These are phyloP conservation scores for Eucalyptus regnans DNA, from an alignment of 345 rosid species.

Conservation along the genomic window DNA sequence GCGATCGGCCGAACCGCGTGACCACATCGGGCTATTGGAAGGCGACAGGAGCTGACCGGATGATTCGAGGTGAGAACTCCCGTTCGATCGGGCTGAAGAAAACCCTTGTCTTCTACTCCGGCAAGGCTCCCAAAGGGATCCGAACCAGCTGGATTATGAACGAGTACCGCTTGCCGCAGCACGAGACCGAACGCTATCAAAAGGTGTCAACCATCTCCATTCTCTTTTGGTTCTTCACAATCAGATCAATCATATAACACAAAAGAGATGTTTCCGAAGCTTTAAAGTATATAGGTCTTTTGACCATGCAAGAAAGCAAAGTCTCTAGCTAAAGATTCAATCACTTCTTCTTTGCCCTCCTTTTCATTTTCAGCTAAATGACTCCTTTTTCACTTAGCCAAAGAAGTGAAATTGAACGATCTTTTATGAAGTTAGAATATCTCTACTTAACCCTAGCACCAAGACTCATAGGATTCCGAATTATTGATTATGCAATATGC, in stretches of 20 bases:
- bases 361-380: background rate
- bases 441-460: background rate
- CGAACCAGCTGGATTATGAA: slow-evolving; percentile 99
- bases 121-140: slow-evolving; percentile 96
- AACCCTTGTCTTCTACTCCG: slow-evolving; percentile 99
- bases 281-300: background rate
- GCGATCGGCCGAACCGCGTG: slow-evolving; percentile 93
- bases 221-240: background rate
- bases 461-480: background rate
- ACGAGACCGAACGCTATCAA: slow-evolving; percentile 79
- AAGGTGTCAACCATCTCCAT: slow-evolving; percentile 34
- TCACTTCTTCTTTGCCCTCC: background rate
- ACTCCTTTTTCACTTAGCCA: background rate
- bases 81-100: slow-evolving; percentile 89
- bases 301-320: background rate
- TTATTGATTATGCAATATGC: background rate
- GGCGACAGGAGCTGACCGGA: slow-evolving; percentile 98
- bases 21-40: slow-evolving; percentile 99
- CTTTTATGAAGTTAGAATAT: background rate
- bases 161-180: slow-evolving; percentile 97
- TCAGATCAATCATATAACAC: background rate
- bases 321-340: background rate
- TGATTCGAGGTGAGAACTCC: slow-evolving; percentile 69
- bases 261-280: background rate
- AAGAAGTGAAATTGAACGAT: background rate